A percentile compares a stretch with the other conserved stretches of the same genome.
Conservation (phyloP, 495 filamentous ascomycete species). For the Penicillium canariense region DNA sequence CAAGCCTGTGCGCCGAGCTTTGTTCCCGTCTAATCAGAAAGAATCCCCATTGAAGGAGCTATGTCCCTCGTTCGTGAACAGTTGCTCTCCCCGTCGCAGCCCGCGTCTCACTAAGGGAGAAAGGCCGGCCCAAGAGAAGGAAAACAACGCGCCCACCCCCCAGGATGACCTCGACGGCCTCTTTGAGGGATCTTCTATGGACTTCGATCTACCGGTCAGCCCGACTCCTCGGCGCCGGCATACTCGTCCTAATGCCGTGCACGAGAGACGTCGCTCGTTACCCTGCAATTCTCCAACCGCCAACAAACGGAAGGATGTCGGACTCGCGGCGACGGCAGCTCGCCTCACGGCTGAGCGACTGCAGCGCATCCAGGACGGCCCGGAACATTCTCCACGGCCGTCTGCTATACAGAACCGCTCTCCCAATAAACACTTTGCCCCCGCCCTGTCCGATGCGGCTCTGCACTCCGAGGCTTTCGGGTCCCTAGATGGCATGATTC, state of each 20-base stretch:
- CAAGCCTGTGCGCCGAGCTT: constrained; percentile 65
- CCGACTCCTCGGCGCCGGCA: constrained; percentile 56
- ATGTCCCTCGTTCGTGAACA: constrained; percentile 57
- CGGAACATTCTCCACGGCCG: constrained; percentile 21
- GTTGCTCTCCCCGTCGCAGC: constrained; percentile 47
- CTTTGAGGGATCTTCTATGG: constrained; percentile 51
- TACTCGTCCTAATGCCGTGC: constrained; percentile 43
- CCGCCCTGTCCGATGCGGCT: constrained; percentile 19
- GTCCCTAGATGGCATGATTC: constrained; percentile 39
- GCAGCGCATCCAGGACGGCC: constrained; percentile 36
- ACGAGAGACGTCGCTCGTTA: constrained; percentile 45
- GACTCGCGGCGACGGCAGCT: constrained; percentile 26
- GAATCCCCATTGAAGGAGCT: constrained; percentile 57
- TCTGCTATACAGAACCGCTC: constrained; percentile 25
- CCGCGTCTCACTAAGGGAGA: constrained; percentile 37
- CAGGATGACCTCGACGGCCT: constrained; percentile 56
- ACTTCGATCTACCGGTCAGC: constrained; percentile 55
- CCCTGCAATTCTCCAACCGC: constrained; percentile 37
- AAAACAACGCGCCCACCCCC: constrained; percentile 41
- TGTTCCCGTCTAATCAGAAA: constrained; percentile 67
- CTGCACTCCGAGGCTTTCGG: constrained; percentile 30
- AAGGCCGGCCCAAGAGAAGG: constrained; percentile 43
- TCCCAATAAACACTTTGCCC: constrained; percentile 26
- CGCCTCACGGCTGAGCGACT: constrained; percentile 37
- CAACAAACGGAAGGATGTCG: constrained; percentile 26